phyloP scores from a whole-genome alignment of 2,329 filamentous ascomycete genomes.

The Exophiala calicioides region DNA sequence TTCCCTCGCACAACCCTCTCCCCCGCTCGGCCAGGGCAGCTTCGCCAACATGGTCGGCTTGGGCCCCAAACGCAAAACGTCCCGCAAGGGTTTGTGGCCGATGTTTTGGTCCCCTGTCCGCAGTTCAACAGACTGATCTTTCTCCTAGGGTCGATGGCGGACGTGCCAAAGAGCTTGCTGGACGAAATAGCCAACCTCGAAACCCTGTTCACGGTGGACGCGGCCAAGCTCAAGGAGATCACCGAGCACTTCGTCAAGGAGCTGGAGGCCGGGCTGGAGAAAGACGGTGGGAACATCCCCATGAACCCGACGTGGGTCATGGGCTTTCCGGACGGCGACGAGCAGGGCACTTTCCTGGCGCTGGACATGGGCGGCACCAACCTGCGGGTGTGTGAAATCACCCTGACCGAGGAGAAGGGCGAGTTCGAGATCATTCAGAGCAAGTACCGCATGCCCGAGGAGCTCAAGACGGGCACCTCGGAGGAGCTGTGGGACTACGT shows the following conservation, averaged over 20 bases:
- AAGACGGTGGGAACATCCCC: slow-evolving; percentile 92
- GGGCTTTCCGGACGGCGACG: slow-evolving; percentile 80
- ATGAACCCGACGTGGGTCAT: slow-evolving; percentile 99
- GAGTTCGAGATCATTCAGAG: slow-evolving; percentile 95
- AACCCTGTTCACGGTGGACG: slow-evolving; percentile 76
- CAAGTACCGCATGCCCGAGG: slow-evolving; percentile 92
- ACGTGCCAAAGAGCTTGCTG: slow-evolving; percentile 82
- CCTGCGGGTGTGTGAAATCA: slow-evolving; percentile 90
- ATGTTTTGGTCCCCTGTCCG: slow-evolving; percentile 48
- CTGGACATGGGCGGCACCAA: slow-evolving; percentile 97
- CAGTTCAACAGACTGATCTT: slow-evolving; percentile 1
- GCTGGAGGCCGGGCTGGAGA: slow-evolving; percentile 79
- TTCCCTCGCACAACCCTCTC: no score
- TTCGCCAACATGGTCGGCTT: slow-evolving; percentile 65
- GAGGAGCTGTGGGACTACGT: slow-evolving; percentile 95
- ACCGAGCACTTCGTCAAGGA: slow-evolving; percentile 87
- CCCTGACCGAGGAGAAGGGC: slow-evolving; percentile 79
- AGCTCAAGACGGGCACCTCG: slow-evolving; percentile 79
- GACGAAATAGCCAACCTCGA: slow-evolving; percentile 81
- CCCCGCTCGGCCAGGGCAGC: no score
- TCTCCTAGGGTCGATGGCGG: slow-evolving; percentile 76
- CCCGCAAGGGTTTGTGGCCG: slow-evolving; percentile 80
- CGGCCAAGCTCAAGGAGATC: slow-evolving; percentile 81
- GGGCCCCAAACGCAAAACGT: slow-evolving; percentile 64
- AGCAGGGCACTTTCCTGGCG: slow-evolving; percentile 83